Evolutionary conservation across 352 stramenopile genomes (phyloP), one percentile per base, ranked within the genome.

Genomic region (Phytopythium montanum): DNA sequence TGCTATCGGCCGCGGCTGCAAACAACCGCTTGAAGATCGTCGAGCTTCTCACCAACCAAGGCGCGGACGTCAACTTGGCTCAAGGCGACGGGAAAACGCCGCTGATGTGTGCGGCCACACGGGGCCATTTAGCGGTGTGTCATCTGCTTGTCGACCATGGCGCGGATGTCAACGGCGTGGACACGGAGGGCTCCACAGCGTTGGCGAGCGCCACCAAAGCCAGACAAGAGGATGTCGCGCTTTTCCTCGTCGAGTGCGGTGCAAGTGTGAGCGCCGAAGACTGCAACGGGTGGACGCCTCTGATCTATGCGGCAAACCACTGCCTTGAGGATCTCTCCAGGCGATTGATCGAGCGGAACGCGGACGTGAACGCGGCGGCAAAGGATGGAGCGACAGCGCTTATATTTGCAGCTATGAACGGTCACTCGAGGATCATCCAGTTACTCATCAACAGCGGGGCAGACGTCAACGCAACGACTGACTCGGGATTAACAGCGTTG

Each of bases 251-350:
- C 14, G 31, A 56, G 5, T 56, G 44, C 46, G 56, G 44, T 39
- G 46, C 56, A n/a, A 62, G 41, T 33, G 31, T 52, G 13, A 52
- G 48, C 16, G 10, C 46, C 16, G 31, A 21, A 18, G 45, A 42
- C 31, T 48, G 34, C 28, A 48, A 50, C 12, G 56, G 56, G 19
- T 56, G 44, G 44, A 62, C 56, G 16, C 44, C 56, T 44, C n/a
- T 62, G 7, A 54, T 62, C 23, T 36, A 44, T 12, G 56, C 44
- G 16, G 21, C 46, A 36, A 29, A 46, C 7, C 16, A 16, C 3
- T 34, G 53, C 9, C 21, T 50, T 19, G 28, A 38, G n/a, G 38
- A 39, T 44, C 36, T 65, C 45, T 10, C 60, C 7, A 36, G 29
- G 13, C 10, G 46, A 12, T 29, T 65, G 21, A 36, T 56, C 5